Percentiles rank a stretch among this genome's conserved stretches.
These are phyloP conservation scores for Wickerhamiella domercqiae DNA, from an alignment of 805 yeast species.

Conservation along the genomic window DNA sequence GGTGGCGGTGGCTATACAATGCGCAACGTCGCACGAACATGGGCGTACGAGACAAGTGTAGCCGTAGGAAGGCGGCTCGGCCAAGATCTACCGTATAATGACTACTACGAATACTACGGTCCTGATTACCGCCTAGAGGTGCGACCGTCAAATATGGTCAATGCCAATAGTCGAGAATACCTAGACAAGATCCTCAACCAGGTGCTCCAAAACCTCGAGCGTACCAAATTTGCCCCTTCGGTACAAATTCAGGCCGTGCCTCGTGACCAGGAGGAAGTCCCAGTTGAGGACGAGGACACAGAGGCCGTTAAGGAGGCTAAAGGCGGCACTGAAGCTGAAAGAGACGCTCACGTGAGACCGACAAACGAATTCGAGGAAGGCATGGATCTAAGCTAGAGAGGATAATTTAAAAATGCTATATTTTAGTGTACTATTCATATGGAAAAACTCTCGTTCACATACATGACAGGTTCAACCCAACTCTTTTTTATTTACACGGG, in stretches of 20 bases:
- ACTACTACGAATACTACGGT: slow-evolving; percentile 92
- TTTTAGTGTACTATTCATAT: neutral
- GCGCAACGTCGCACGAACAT: slow-evolving; percentile 80
- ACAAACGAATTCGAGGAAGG: slow-evolving; percentile 65
- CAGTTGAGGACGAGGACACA: slow-evolving; percentile 76
- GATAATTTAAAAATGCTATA: too few relatives aligned
- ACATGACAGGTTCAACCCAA: too few relatives aligned
- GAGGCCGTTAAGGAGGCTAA: slow-evolving; percentile 67
- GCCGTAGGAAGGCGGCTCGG: slow-evolving; percentile 41
- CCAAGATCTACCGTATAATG: slow-evolving; percentile 75
- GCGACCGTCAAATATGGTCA: slow-evolving; percentile 89
- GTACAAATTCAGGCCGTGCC: slow-evolving; percentile 89
- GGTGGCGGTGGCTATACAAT: slow-evolving; percentile 99
- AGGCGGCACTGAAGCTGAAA: slow-evolving; percentile 78
- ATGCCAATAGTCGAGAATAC: slow-evolving; percentile 87
- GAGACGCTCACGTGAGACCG: slow-evolving; percentile 58
- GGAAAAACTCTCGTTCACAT: too few relatives aligned
- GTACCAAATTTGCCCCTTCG: slow-evolving; percentile 93
- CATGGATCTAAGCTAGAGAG: slow-evolving; percentile 16
- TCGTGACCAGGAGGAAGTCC: slow-evolving; percentile 69
- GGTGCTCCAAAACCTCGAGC: slow-evolving; percentile 62
- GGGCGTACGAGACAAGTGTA: slow-evolving; percentile 89
- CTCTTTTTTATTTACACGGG: too few relatives aligned
- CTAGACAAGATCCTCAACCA: slow-evolving; percentile 68
- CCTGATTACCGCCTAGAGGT: slow-evolving; percentile 94